Evolutionary conservation across 73 alveolate species (phyloP).

Genomic region (Diophrys appendiculata): DNA sequence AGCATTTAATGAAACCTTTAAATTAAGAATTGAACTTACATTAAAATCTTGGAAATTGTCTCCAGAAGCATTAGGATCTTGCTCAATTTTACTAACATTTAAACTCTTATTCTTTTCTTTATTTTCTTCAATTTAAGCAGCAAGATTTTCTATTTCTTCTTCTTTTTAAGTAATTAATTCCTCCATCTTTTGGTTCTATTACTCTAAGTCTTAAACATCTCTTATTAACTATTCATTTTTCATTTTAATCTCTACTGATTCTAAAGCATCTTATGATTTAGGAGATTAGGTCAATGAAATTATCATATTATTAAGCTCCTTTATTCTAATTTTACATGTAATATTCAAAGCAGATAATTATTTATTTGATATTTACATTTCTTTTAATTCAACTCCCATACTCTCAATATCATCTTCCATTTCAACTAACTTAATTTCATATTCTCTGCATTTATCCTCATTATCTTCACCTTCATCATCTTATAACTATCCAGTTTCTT

Average conservation of each 20-base stretch:
- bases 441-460: neutral
- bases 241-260: neutral
- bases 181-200: neutral
- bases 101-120: neutral
- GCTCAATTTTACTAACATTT: too few species aligned
- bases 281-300: neutral
- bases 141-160: neutral
- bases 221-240: neutral
- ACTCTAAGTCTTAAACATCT: neutral
- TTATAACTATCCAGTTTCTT: neutral
- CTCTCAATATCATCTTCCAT: neutral
- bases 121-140: neutral
- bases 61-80: too few species aligned
- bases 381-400: neutral
- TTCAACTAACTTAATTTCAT: neutral
- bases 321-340: neutral
- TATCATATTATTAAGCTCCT: neutral
- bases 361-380: neutral
- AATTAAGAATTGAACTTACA: too few species aligned
- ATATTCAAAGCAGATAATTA: neutral
- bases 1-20: too few species aligned
- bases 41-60: too few species aligned
- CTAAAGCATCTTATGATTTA: neutral
- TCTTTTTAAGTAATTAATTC: neutral
- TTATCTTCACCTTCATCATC: neutral